Evolutionary conservation across 345 rosid species (phyloP), one percentile per base, ranked within the genome.

Genomic region (Anastatica hierochuntica): DNA sequence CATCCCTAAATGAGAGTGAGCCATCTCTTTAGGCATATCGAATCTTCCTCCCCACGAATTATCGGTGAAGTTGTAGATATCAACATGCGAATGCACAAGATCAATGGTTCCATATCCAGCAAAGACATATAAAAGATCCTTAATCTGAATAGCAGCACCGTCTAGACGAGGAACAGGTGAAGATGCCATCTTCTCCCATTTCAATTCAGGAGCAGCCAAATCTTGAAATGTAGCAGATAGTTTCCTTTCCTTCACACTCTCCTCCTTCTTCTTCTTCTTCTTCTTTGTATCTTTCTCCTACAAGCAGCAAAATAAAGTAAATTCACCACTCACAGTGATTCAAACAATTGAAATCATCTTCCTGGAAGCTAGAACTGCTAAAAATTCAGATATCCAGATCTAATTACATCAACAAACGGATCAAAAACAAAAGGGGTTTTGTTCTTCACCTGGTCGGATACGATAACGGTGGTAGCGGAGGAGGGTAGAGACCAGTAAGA

Each of bases 1-100:
- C 98, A 92, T 88, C 65, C 96, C 98, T 72, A 92, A 85, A 63
- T 92, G 96, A 9, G 98, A 92, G 73, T 92, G 98, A 8, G 96
- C 96, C 98, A 92, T 92, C 69, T 88, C 94, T 69, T 83, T 88
- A 2, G 98, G 98, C 96, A 92, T 92, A 69, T 83, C 86, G 66
- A 88, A 88, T 73, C 90, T 75, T 43, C 75, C 88, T 75, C 84
- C 85, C 95, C 98, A 92, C 19, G 79, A 75, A 59, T 85, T 83
- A 74, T 77, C 79, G 3, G 76, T 58, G 64, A 92, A 84, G 65
- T 85, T 84, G 75, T 81, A 92, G 39, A 90, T 70, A 66, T 92
- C 95, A 55, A 92, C 84, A 68, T 88, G 95, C 10, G 96, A 83
- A 76, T 92, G 95, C 44, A 92, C 98, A 62, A 36, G 58, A 67